These are phyloP conservation scores for Melanomma pulvis-pyrius DNA, from an alignment of 495 filamentous ascomycete species.

Conservation along the genomic window DNA sequence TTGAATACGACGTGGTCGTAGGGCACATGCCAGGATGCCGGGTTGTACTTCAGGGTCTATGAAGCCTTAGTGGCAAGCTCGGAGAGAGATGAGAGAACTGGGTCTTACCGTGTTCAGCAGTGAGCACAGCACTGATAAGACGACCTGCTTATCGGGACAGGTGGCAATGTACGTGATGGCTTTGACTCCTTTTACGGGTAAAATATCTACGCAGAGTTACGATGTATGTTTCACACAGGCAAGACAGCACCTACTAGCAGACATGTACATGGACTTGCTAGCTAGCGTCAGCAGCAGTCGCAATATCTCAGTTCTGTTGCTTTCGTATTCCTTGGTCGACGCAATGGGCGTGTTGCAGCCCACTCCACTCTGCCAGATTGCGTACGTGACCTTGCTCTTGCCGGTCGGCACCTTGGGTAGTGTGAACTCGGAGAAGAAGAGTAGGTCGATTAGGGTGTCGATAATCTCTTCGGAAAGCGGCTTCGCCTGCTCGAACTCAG, in stretches of 20 bases:
- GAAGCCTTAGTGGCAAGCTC: constrained; percentile 20
- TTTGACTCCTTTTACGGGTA: constrained; percentile 83
- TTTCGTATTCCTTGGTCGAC: constrained; percentile 87
- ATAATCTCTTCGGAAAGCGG: constrained; percentile 93
- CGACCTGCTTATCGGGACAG: constrained; percentile 85
- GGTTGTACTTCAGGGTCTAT: constrained; percentile 94
- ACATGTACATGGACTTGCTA: constrained; percentile 91
- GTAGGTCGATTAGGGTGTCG: constrained; percentile 83
- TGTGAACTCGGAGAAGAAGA: constrained; percentile 91
- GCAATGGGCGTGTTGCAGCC: constrained; percentile 89
- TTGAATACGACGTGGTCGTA: constrained; percentile 94
- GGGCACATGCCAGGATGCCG: constrained; percentile 89
- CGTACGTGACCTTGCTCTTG: constrained; percentile 82
- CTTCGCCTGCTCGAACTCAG: constrained; percentile 78
- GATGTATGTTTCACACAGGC: background rate
- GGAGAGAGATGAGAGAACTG: background rate
- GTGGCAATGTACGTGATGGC: constrained; percentile 89
- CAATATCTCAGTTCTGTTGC: constrained; percentile 86
- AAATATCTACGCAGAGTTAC: constrained; percentile 53
- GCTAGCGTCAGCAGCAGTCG: constrained; percentile 83
- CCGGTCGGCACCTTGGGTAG: constrained; percentile 67
- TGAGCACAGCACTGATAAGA: constrained; percentile 87
- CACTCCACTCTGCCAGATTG: constrained; percentile 98
- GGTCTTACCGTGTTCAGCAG: constrained; percentile 86
- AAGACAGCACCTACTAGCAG: constrained; percentile 61